Percentiles rank a stretch among this genome's conserved stretches.
Conservation (phyloP, 345 rosid genomes). For the Eucalyptus marginata region DNA sequence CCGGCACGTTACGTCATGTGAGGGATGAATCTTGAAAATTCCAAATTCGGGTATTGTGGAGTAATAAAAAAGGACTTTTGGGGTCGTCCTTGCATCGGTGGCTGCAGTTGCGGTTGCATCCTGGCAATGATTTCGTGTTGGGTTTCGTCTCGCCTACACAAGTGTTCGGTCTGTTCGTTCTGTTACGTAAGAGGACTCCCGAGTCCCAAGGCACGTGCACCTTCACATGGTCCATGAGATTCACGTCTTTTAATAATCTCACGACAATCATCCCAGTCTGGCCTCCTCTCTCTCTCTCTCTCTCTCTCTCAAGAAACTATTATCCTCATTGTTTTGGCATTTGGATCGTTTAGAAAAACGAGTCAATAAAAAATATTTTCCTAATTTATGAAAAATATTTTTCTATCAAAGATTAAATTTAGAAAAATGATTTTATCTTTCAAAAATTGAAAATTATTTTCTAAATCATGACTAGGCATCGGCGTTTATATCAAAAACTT, state of each 20-base stretch:
- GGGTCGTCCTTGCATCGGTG: background rate
- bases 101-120: background rate
- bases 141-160: background rate
- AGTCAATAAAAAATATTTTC: background rate
- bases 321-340: background rate
- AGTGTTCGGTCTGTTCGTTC: background rate
- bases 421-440: no score
- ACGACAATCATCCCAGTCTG: background rate
- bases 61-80: background rate
- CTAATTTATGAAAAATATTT: no score
- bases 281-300: no score
- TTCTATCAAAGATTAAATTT: no score
- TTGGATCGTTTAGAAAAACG: rapidly evolving
- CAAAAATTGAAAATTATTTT: rapidly evolving
- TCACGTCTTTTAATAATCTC: background rate
- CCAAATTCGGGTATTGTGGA: background rate
- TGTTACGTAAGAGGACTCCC: background rate
- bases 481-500: rapidly evolving
- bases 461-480: background rate
- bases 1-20: background rate
- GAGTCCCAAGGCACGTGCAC: background rate
- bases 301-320: background rate
- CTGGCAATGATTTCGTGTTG: background rate
- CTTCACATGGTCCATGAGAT: background rate
- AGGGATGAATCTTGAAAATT: background rate